Percentiles rank a stretch among this genome's conserved stretches.
These are phyloP conservation scores for Phytophthora quininea DNA, from an alignment of 352 stramenopile species.

Conservation along the genomic window DNA sequence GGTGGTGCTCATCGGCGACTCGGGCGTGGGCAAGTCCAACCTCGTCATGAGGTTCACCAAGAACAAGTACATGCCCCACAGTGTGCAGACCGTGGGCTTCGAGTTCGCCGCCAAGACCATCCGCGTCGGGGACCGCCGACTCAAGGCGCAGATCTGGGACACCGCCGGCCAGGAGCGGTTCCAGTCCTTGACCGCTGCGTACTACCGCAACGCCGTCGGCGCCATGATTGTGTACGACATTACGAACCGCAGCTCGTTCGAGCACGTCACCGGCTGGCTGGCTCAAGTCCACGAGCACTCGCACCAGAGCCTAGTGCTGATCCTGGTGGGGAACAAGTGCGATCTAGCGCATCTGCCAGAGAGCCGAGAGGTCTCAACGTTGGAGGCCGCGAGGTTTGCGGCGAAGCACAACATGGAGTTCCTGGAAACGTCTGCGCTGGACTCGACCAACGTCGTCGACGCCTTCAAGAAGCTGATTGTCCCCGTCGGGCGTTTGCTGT, in stretches of 20 bases:
- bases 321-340: conserved; percentile 90
- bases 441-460: conserved; percentile 88
- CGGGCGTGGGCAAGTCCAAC: conserved; percentile 88
- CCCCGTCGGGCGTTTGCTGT: conserved; percentile 78
- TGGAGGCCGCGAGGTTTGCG: conserved; percentile 85
- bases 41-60: conserved; percentile 90
- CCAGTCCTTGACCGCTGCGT: conserved; percentile 91
- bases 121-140: conserved; percentile 76
- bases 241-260: conserved; percentile 86
- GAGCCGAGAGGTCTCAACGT: conserved; percentile 83
- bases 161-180: conserved; percentile 91
- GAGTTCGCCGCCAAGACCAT: conserved; percentile 90
- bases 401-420: conserved; percentile 86
- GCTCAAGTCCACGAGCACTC: conserved; percentile 83
- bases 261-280: conserved; percentile 81
- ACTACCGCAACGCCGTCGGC: conserved; percentile 91
- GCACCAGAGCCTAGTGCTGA: conserved; percentile 82
- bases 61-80: conserved; percentile 86
- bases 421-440: conserved; percentile 83
- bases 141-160: conserved; percentile 92
- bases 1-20: conserved; percentile 90
- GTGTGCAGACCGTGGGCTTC: conserved; percentile 85
- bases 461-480: conserved; percentile 91
- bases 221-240: conserved; percentile 95
- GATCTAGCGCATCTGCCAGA: conserved; percentile 80